Evolutionary conservation across 2,329 filamentous ascomycete species (phyloP), one percentile per base, ranked within the genome.

Genomic region (Trematosphaeria pertusa): DNA sequence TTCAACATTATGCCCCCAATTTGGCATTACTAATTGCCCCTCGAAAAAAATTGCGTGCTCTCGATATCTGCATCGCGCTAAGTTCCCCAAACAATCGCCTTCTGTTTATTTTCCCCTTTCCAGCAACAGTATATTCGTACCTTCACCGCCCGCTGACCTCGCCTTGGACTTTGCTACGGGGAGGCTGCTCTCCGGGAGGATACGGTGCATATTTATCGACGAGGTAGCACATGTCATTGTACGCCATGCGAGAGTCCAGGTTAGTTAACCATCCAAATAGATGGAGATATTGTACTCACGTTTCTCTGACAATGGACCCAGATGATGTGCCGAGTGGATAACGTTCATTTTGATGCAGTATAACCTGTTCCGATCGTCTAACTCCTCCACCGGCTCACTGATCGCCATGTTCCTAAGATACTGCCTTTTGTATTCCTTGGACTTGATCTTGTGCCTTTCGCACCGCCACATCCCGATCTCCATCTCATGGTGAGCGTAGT

Each of bases 191-290:
- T 28, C 24, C 24, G 24, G 24, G 24, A 28, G 24, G 24, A 28
- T 28, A 28, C 24, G 61, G 56, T 10, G 59, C 54, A 35, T 59
- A 63, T 26, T 62, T 62, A 33, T 63, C 58, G 28, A 60, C 43
- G 20, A 64, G 56, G 46, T 54, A 58, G 31, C 52, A 57, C 45
- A 64, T 56, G 34, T 63, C 56, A 40, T 63, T 48, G 26, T 56
- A 64, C 10, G 59, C 59, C 34, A 58, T 62, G 24, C 24, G 12
- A 8, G 12, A 8, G 12, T 28, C 24, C 7, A 12, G 12, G 24
- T 28, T 28, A 28, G 24, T 12, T 12, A 28, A 12, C 24, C 7
- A 7, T 28, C 24, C 7, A 28, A 28, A 28, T 7, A 28, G 24
- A 28, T 12, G 7, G 24, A 8, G 12, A 7, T 7, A 28, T 7